Evolutionary conservation across 2,329 filamentous ascomycete genomes (phyloP).

Genomic region (Penicillium sp.): DNA sequence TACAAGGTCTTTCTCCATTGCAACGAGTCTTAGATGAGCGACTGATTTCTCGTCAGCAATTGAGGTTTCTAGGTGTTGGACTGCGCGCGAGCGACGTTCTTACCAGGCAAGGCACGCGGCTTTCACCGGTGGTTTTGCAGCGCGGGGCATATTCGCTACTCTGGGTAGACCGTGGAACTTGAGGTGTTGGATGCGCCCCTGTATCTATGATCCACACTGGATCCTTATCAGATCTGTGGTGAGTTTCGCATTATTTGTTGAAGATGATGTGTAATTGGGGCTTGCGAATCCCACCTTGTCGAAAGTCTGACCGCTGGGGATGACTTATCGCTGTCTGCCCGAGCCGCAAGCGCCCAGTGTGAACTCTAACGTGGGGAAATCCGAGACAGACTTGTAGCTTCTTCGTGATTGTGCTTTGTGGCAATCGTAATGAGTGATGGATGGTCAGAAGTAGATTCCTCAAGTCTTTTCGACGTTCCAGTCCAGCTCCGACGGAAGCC

Average conservation of each 20-base stretch:
- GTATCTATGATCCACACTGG: too few relatives aligned
- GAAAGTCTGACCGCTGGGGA: background rate
- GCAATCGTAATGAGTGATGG: background rate
- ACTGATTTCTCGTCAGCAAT: constrained; percentile 5
- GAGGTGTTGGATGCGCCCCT: too few relatives aligned
- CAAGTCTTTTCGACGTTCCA: background rate
- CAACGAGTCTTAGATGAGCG: constrained; percentile 30
- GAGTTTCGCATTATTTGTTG: background rate
- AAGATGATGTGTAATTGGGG: background rate
- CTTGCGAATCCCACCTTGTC: background rate
- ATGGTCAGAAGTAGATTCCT: background rate
- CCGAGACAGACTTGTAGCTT: background rate
- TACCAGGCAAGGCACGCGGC: constrained; percentile 25
- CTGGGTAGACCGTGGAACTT: background rate
- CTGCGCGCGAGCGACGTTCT: background rate
- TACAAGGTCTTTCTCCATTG: constrained; percentile 26
- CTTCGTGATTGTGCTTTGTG: background rate
- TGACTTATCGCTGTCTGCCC: background rate
- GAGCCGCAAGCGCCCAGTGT: background rate
- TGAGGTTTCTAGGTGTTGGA: background rate
- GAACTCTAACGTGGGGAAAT: too few relatives aligned
- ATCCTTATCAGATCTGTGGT: background rate
- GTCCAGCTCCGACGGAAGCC: background rate
- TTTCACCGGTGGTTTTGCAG: constrained; percentile 18
- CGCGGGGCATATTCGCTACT: constrained; percentile 4